These are phyloP conservation scores for Pyrenophora teres DNA, from an alignment of 2,329 filamentous ascomycete genomes.

Conservation along the genomic window DNA sequence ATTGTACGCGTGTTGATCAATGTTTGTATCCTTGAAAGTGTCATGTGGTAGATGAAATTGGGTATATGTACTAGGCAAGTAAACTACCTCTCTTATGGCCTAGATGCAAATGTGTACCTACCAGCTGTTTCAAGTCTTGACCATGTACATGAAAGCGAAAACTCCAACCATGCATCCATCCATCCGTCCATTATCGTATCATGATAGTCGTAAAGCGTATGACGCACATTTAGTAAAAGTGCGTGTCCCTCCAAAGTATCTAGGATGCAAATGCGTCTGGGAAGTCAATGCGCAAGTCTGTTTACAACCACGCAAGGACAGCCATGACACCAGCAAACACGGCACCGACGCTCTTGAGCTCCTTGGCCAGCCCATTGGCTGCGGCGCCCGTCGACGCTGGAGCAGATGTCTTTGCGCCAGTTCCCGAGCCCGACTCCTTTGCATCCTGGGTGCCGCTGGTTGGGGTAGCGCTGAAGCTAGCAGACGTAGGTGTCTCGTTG, in stretches of 20 bases:
- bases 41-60: not conserved
- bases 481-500: conserved; percentile 8
- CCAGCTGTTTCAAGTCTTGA: not conserved
- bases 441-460: conserved; percentile 1
- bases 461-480: not conserved
- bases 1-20: not conserved
- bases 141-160: conserved; percentile 3
- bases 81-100: too few species aligned
- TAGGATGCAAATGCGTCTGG: too few species aligned
- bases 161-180: not conserved
- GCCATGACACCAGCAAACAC: conserved; percentile 27
- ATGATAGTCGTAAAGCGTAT: too few species aligned
- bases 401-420: conserved; percentile 6
- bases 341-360: conserved; percentile 27
- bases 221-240: too few species aligned
- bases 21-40: too few species aligned
- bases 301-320: conserved; percentile 29
- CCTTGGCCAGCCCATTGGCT: conserved; percentile 22
- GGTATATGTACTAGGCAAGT: too few species aligned
- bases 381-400: conserved; percentile 23
- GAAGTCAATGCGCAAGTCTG: too few species aligned
- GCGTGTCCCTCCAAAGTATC: too few species aligned
- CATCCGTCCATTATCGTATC: too few species aligned
- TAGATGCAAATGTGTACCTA: too few species aligned
- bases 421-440: not conserved